These are phyloP conservation scores for Trichopus zeylanicus DNA, from an alignment of 116 monocot species.

Conservation along the genomic window DNA sequence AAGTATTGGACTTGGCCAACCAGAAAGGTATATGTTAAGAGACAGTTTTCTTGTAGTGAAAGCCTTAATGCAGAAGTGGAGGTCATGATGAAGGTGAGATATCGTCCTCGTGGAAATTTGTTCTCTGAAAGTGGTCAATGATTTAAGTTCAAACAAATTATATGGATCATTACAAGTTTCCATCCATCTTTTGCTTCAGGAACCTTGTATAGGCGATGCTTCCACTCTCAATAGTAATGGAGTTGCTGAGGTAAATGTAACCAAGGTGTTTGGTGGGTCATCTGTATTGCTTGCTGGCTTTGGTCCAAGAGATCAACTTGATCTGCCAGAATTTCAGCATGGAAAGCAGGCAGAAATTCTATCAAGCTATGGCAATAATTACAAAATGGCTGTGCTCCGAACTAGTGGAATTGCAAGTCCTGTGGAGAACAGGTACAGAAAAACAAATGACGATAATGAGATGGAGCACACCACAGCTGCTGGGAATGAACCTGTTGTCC, in stretches of 20 bases:
- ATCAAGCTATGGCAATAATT: too few relatives aligned
- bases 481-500: too few relatives aligned
- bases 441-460: conserved; percentile 4
- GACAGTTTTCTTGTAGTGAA: too few relatives aligned
- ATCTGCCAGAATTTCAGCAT: too few relatives aligned
- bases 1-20: too few relatives aligned
- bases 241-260: conserved; percentile 2
- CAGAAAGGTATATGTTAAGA: too few relatives aligned
- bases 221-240: neutral
- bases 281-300: neutral
- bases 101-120: too few relatives aligned
- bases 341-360: too few relatives aligned
- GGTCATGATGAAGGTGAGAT: too few relatives aligned
- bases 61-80: too few relatives aligned
- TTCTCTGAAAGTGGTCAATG: conserved; percentile 2
- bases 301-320: neutral
- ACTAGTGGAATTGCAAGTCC: neutral
- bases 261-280: neutral
- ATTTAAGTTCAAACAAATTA: neutral
- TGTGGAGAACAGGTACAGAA: neutral
- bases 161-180: neutral
- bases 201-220: neutral
- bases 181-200: neutral
- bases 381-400: too few relatives aligned
- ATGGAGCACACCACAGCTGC: neutral